These are phyloP conservation scores for Escovopsis weberi DNA, from an alignment of 2,329 filamentous ascomycete species.

Conservation along the genomic window DNA sequence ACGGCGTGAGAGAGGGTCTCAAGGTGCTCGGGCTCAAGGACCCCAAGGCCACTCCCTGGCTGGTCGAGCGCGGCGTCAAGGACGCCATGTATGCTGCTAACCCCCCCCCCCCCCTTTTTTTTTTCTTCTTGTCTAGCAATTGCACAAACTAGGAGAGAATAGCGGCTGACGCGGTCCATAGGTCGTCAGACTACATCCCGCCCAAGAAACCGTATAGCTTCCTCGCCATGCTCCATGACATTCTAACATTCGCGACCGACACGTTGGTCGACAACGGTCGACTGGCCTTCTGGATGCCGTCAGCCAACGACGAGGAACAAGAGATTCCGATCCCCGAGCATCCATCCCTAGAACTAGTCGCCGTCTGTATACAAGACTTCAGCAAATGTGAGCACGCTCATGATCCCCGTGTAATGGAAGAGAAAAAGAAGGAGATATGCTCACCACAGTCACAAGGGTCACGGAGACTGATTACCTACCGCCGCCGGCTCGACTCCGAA, in stretches of 20 bases:
- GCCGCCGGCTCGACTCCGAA: constrained; percentile 46
- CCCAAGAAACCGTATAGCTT: constrained; percentile 92
- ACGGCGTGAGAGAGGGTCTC: constrained; percentile 84
- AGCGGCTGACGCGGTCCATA: constrained; percentile 7
- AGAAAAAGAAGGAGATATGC: not conserved
- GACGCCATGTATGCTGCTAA: constrained; percentile 48
- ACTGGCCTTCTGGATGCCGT: constrained; percentile 95
- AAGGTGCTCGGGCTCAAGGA: constrained; percentile 73
- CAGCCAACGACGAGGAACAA: constrained; percentile 62
- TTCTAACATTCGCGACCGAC: constrained; percentile 64
- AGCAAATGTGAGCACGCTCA: constrained; percentile 54
- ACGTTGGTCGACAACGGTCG: constrained; percentile 68
- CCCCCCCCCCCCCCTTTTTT: not conserved
- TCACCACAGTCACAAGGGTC: constrained; percentile 46
- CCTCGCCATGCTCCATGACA: constrained; percentile 75
- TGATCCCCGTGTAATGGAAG: constrained; percentile 1
- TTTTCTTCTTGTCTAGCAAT: too few species aligned
- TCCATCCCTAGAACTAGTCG: constrained; percentile 57
- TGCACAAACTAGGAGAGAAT: not conserved
- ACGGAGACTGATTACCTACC: constrained; percentile 74
- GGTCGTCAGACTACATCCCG: constrained; percentile 54
- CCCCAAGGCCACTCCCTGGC: constrained; percentile 40
- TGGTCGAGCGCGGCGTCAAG: constrained; percentile 54
- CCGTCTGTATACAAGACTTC: constrained; percentile 72
- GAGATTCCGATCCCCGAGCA: constrained; percentile 67